Percentiles rank a stretch among this genome's conserved stretches.
Evolutionary conservation across 129 eudicot species (phyloP).

Genomic region (Artemisia tridentata): DNA sequence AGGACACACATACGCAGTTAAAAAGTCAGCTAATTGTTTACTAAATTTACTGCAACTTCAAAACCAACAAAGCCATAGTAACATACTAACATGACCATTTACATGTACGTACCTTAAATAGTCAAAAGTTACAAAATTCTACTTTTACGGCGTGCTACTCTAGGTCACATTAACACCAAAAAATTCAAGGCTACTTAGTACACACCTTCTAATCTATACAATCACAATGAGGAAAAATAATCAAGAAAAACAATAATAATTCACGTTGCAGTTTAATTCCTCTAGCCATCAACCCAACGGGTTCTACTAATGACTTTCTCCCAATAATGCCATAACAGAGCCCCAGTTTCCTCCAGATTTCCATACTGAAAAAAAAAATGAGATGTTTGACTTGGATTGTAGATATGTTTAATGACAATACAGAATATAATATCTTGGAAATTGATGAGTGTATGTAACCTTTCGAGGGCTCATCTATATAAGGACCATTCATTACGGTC

Average conservation of each 20-base stretch:
- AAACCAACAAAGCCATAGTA: not conserved
- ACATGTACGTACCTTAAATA: not conserved
- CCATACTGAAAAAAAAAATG: slow-evolving; percentile 55
- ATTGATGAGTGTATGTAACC: slow-evolving; percentile 40
- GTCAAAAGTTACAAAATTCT: slow-evolving; percentile 11
- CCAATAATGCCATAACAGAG: slow-evolving; percentile 44
- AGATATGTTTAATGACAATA: slow-evolving; percentile 7
- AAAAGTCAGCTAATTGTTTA: not conserved
- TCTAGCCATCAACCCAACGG: slow-evolving; percentile 12
- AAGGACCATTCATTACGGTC: slow-evolving; percentile 86
- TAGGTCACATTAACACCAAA: slow-evolving; percentile 10
- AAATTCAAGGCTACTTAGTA: slow-evolving; percentile 13
- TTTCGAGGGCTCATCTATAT: slow-evolving; percentile 76
- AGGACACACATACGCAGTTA: not conserved
- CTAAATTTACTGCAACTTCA: not conserved
- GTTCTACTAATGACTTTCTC: slow-evolving; percentile 40
- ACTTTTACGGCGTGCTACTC: slow-evolving; percentile 18
- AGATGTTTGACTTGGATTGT: slow-evolving; percentile 8
- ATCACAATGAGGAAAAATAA: slow-evolving; percentile 1
- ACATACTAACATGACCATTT: not conserved
- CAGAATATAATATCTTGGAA: not conserved
- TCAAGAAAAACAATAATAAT: not conserved
- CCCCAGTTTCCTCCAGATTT: slow-evolving; percentile 79
- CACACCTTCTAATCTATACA: slow-evolving; percentile 20
- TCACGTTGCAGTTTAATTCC: slow-evolving; percentile 1